Conservation (phyloP, 148 eudicot genomes). For the Rhododendron ovatum region DNA sequence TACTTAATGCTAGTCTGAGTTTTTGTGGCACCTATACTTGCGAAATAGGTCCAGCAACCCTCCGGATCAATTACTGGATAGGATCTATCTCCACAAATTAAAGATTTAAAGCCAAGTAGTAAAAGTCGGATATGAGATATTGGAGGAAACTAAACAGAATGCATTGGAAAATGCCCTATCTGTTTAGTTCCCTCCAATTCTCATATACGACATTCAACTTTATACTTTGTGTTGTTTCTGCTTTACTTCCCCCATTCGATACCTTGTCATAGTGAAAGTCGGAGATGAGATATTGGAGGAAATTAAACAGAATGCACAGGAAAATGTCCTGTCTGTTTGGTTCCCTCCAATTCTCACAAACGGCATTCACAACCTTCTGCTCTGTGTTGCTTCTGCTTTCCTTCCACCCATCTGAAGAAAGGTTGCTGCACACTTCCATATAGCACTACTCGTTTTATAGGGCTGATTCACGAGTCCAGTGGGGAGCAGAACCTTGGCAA, state of each 20-base stretch:
- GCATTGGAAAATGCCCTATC: neutral
- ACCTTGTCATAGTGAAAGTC: neutral
- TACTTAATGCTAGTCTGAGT: too few relatives aligned
- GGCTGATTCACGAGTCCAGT: neutral
- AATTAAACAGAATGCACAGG: neutral
- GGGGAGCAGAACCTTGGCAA: neutral
- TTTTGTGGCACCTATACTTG: too few relatives aligned
- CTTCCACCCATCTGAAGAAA: neutral
- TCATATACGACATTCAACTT: neutral
- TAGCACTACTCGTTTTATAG: neutral
- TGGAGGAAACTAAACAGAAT: neutral
- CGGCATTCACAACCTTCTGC: neutral
- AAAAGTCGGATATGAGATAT: neutral
- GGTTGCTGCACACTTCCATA: neutral
- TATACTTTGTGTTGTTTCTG: neutral
- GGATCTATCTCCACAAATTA: too few relatives aligned
- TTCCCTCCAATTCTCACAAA: neutral
- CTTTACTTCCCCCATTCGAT: neutral
- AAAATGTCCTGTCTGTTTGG: neutral
- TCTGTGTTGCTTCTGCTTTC: neutral
- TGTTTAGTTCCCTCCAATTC: neutral
- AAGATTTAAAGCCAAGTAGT: neutral
- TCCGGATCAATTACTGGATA: too few relatives aligned
- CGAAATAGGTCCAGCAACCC: too few relatives aligned
- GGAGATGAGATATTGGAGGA: neutral